Evolutionary conservation across 2,329 filamentous ascomycete species (phyloP), one percentile per base, ranked within the genome.

Genomic region (Sarocladium oryzae): DNA sequence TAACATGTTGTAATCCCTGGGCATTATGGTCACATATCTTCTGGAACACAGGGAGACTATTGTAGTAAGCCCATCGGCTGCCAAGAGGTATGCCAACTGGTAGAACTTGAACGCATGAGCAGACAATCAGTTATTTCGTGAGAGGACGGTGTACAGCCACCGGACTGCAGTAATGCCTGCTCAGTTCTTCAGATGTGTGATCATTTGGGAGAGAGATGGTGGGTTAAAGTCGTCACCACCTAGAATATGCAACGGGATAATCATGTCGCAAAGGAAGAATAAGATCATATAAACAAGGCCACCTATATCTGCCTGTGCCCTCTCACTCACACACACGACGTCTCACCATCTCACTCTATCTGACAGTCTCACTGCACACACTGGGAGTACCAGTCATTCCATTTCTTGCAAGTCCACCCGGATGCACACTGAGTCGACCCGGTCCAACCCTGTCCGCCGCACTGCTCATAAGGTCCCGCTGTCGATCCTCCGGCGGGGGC

Each of bases 371-470:
- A 46, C 41, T 28, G 41, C 41, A 46, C 41, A 46, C 41, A 46
- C 41, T 46, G 41, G 23, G 10, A 26, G 24, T 46, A 46, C 41
- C 41, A 46, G 18, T 46, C 41, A 32, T 46, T 46, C 41, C 41
- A 46, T 4, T 6, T 20, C 24, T 46, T 46, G 24, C 41, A 46
- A 10, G 21, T 46, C 41, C 41, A 46, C 7, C 41, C 41, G 16
- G 41, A 46, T 21, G 41, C 21, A 49, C 46, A 49, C 32, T 49
- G 41, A 10, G 41, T 30, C 41, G 41, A 10, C 16, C 41, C 41
- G n/a, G 41, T 46, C 41, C 41, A 46, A 18, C 24, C 41, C 41
- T 28, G 41, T 46, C 41, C 41, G 26, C 41, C 41, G 41, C 41
- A 46, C 41, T 46, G 41, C 41, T 9, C 8, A 32, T 46, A 46